Base-by-base conservation (phyloP, 2,329 filamentous ascomycete species). In the Coniochaeta pulveracea region DNA sequence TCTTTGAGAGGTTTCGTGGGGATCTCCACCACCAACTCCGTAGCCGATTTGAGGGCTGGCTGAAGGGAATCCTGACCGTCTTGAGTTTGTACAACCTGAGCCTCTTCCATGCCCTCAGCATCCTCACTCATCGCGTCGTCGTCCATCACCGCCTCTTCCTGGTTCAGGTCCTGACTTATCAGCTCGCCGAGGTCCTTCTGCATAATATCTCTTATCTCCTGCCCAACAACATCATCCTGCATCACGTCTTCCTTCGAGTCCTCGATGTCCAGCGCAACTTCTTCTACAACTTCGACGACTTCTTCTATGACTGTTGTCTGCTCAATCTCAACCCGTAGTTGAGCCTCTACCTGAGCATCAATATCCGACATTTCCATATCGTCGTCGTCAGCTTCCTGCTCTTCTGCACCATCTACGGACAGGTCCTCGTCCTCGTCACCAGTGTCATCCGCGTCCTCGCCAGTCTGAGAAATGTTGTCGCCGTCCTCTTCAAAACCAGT, bases 111-210 rank as follows among this genome's bases (percentile, higher is more conserved):
- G 9, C 6, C 19, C 11, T 8, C 28, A 22, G 3, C 6, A 12
- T 15, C 28, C 18, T 33, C 33, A 14, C 11, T 21, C 30, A 35
- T 33, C 27, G 39, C 15, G 3, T 37, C 37, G 10, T 38, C 37
- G 9, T 39, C 37, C 4, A 23, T 26, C 10, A 30, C 26, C 5
- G n/a, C 31, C 2, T 34, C n/a, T 9, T 41, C 40, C 12, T 38
- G 23, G 3, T 17, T 24, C 9, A 30, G 19, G 10, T 34, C 34
- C 5, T 29, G 27, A 10, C 17, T 29, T 18, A n/a, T 10, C 16
- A 19, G 27, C 27, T 16, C 17, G 16, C 27, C 12, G 14, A 17
- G 10, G 16, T 29, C 6, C 7, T n/a, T 17, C 27, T 2, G 18
- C 14, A 16, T 19, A 16, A n/a, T 10, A 16, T 6, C 21, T 18